Evolutionary conservation across 768 basidiomycete species (phyloP), one percentile per base, ranked within the genome.

Genomic region (Tulasnella sp.): DNA sequence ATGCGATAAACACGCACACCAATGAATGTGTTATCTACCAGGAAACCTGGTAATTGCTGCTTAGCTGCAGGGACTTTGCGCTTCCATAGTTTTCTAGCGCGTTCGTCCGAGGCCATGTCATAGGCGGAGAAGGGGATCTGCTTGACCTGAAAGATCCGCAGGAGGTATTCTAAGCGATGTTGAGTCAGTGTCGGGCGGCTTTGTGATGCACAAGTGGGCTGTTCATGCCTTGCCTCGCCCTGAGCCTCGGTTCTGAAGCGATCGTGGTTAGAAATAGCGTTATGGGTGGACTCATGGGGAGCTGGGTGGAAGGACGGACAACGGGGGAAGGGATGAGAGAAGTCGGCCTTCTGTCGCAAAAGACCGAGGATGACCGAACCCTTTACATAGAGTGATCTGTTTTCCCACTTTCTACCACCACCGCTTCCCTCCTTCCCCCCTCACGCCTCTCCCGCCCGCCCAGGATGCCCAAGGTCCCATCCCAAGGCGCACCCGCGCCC

Each of bases 251-350:
- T 82, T 94, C 91, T 71, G 92, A 93, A 2, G 91, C 92, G 80
- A 95, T 95, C 20, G 94, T 95, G n/a, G 94, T 95, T 76, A 95
- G 87, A 83, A 93, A 95, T 55, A 93, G 82, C 81, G 92, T 89
- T 79, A 95, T 91, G 10, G 94, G 94, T 7, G 94, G 94, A n/a
- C 93, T 61, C 80, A 80, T 80, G 20, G 48, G 35, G 37, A 23
- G 32, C 35, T 35, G 61, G 61, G 29, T 61, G 57, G 57, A 26
- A 35, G 55, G 32, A 15, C 7, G 51, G 35, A 23, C 35, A 16
- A 44, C 44, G 44, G 39, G 74, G 29, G n/a, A 44, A 44, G 44
- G 44, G 44, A 44, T 44, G 26, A 39, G 75, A 57, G 26, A 51
- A 29, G 48, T 61, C 48, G 57, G 55, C 37, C n/a, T 48, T 35